Base-by-base conservation (phyloP, 208 protist species). In the Phytomonas sp. region DNA sequence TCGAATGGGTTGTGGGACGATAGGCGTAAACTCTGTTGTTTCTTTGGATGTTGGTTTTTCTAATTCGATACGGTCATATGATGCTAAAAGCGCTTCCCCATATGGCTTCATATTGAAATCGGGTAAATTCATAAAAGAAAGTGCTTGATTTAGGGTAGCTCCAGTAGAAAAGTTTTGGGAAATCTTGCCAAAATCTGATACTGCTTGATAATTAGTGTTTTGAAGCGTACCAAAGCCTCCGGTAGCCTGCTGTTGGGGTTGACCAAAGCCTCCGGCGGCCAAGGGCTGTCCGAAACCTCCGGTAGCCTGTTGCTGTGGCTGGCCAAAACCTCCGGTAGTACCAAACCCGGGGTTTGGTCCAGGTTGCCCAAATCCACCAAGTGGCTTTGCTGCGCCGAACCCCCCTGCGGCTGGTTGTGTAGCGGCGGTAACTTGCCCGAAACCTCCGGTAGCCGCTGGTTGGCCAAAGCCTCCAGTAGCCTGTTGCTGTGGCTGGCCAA, bases 81-180 rank as follows among this genome's bases (percentile, higher is more conserved):
- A 73, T 30, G 79, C 82, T 73, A 93, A 93, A 49, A 94, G 85
- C 4, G 90, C 69, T 63, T 91, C 84, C 45, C 87, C 86, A 74
- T 95, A 95, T 30, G 90, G 90, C 29, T 79, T 84, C 2, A 76
- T 79, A 61, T 74, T 81, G 73, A 88, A 93, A 71, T 93, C 87
- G 5, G 90, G 90, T n/a, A 95, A 74, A 29, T 78, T 80, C 74
- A 92, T 77, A 56, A 91, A 91, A 29, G 76, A 68, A 34, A 83
- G 71, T 62, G 29, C 63, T 77, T 4, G 45, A 23, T 56, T 56
- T 56, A 56, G 45, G 11, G 45, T 56, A 56, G 45, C 19, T 56
- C 45, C 45, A 26, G 45, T 26, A 23, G 45, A 56, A 6, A 56
- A 56, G 45, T 6, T 56, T 56, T 23, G 45, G 10, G 65, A 66